Evolutionary conservation across 352 stramenopile species (phyloP), one percentile per base, ranked within the genome.

Genomic region (Pythium aquatile): DNA sequence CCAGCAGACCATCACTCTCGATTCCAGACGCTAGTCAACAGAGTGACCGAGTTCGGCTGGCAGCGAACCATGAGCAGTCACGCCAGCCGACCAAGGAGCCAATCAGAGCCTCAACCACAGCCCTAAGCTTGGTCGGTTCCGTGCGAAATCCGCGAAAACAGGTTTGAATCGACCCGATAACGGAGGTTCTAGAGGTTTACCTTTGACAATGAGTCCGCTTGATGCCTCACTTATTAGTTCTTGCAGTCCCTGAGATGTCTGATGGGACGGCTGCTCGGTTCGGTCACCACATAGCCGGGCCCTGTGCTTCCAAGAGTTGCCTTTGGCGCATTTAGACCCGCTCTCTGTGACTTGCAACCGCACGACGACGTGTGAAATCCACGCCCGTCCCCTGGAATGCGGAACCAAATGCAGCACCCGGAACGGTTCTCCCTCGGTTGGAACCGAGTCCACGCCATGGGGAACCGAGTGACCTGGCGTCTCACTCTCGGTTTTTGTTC

Each of bases 401-500:
- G 20, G 44, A 51, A 51, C 44, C 44, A 51, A 51, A 51, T 51
- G 44, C 17, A 17, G 20, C 20, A 24, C 20, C 20, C 20, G 20
- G 20, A 24, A 24, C 20, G 20, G 20, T 24, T 24, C 20, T 24
- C 20, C 20, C 20, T 24, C 20, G 20, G 20, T 24, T 24, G 20
- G 44, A 51, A 51, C 44, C 44, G 29, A 51, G 29, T 51, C n/a
- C 17, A 17, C 6, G 44, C 58, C 11, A 32, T 11, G 29, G 9
- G 42, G 53, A 35, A 37, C 17, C 13, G 30, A 58, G 17, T 24
- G 4, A 16, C 51, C 3, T 3, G 5, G 42, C 2, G 24, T 48
- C 26, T 52, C 59, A 65, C 49, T 65, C 49, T 55, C 49, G 59
- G 32, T 65, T 65, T 46, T 63, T n/a, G 46, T 44, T 51, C 32